Base-by-base conservation (phyloP, 805 yeast genomes). In the Kodamaea leandrae region DNA sequence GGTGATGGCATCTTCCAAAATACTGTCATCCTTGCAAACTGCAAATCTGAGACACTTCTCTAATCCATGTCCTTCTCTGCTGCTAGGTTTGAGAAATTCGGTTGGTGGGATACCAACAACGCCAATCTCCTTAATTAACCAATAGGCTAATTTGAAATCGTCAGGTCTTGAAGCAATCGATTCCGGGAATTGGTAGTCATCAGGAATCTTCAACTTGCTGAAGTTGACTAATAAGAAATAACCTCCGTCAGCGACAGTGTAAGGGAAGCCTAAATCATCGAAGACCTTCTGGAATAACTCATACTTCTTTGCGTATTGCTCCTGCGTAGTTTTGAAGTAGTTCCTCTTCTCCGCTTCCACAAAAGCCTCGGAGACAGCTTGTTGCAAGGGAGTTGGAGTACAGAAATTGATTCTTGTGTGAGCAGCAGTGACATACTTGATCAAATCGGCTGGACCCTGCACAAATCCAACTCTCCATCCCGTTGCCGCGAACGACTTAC, bases 401-500 rank as follows among this genome's bases (percentile, higher is more conserved):
- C 91, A 73, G 64, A 93, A 93, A 57, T 96, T 88, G 53, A 93
- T 91, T 64, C 99, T 78, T 1, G 96, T 88, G 63, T 93, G 96
- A 0, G 98, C 98, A 18, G 85, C 77, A 5, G 88, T 74, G 4
- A 82, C 95, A 57, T 86, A 87, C 50, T 83, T 80, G 53, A 93
- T 72, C 49, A 90, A 70, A 21, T 84, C 86, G n/a, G 85, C 73
- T 40, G 86, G 83, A 5, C 96, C 98, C 47, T 90, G 82, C 27
- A 91, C 75, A 95, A 96, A 93, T 41, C 99, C 99, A 39, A 93
- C 78, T 71, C 99, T 82, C 97, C 98, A 93, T 40, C 99, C 99
- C 9, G 99, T 93, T 32, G 96, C 96, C n/a, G 96, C 96, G 68
- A 93, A 93, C 0, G 96, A 81, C 64, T 93, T 93, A 48, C 99